A percentile compares a stretch with the other conserved stretches of the same genome.
phyloP scores from a whole-genome alignment of 1,139 yeast species.

The Debaryomycetaceae sp. region DNA sequence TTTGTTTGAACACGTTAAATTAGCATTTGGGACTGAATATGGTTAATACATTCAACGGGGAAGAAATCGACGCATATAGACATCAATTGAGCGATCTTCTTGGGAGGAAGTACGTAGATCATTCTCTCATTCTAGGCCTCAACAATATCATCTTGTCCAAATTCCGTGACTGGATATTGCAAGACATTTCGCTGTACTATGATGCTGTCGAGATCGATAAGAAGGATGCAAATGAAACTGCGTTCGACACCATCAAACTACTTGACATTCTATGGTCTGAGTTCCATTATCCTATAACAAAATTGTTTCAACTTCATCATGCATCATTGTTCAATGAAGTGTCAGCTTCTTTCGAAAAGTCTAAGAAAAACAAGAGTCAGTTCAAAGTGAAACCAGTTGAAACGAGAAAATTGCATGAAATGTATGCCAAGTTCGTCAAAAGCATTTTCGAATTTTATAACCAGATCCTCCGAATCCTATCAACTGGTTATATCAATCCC shows the following conservation, averaged over 20 bases:
- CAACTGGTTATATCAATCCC: slow-evolving; percentile 33
- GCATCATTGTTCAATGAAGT: slow-evolving; percentile 21
- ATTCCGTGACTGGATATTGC: slow-evolving; percentile 34
- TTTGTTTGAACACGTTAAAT: too few relatives aligned
- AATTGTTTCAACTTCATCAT: slow-evolving; percentile 47
- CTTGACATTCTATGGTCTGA: slow-evolving; percentile 57
- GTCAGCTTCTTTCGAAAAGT: slow-evolving; percentile 10
- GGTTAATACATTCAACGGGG: slow-evolving; percentile 2
- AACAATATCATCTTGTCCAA: slow-evolving; percentile 41
- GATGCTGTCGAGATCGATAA: slow-evolving; percentile 7
- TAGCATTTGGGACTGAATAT: background rate
- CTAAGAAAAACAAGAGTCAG: slow-evolving; percentile 12
- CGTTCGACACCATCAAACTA: slow-evolving; percentile 29
- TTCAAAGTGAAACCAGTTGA: slow-evolving; percentile 45
- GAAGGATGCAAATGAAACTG: slow-evolving; percentile 12
- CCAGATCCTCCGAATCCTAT: slow-evolving; percentile 32
- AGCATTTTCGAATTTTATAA: slow-evolving; percentile 47
- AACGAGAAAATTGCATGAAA: slow-evolving; percentile 52
- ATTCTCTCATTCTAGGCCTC: slow-evolving; percentile 44
- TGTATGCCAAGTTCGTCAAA: slow-evolving; percentile 46
- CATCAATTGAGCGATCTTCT: slow-evolving; percentile 28
- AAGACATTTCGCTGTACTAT: slow-evolving; percentile 28
- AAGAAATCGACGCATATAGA: slow-evolving; percentile 23
- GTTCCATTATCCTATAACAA: slow-evolving; percentile 62
- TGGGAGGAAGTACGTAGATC: slow-evolving; percentile 33